phyloP scores from a whole-genome alignment of 148 eudicot species.

The Chenopodium formosanum region DNA sequence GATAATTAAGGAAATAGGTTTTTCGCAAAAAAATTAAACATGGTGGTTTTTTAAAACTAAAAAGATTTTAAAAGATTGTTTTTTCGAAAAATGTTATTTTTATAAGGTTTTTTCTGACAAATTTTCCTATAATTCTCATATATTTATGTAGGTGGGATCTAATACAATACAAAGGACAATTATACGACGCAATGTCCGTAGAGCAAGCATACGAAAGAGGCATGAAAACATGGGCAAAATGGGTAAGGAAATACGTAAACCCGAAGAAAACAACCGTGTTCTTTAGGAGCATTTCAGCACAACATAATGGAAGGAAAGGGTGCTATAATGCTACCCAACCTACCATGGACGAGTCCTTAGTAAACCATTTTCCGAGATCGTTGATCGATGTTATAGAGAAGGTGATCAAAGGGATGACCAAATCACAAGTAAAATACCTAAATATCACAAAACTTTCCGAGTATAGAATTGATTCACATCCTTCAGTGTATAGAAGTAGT shows the following conservation, averaged over 20 bases:
- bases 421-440: constrained; percentile 37
- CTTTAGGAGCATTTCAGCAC: constrained; percentile 52
- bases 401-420: constrained; percentile 20
- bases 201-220: constrained; percentile 19
- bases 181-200: not conserved
- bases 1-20: too few species aligned
- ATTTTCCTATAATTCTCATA: too few species aligned
- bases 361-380: constrained; percentile 25
- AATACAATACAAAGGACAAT: not conserved
- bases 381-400: constrained; percentile 27
- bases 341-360: constrained; percentile 35
- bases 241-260: constrained; percentile 37
- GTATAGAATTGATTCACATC: constrained; percentile 51
- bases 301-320: constrained; percentile 33
- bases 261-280: constrained; percentile 40
- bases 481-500: constrained; percentile 28
- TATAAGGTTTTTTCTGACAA: too few species aligned
- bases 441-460: constrained; percentile 46
- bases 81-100: too few species aligned
- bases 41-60: too few species aligned
- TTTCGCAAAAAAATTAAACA: too few species aligned
- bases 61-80: too few species aligned
- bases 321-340: constrained; percentile 51
- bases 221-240: constrained; percentile 45
- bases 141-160: not conserved